These are phyloP conservation scores for Saturnispora mendoncae DNA, from an alignment of 805 yeast genomes.

Conservation along the genomic window DNA sequence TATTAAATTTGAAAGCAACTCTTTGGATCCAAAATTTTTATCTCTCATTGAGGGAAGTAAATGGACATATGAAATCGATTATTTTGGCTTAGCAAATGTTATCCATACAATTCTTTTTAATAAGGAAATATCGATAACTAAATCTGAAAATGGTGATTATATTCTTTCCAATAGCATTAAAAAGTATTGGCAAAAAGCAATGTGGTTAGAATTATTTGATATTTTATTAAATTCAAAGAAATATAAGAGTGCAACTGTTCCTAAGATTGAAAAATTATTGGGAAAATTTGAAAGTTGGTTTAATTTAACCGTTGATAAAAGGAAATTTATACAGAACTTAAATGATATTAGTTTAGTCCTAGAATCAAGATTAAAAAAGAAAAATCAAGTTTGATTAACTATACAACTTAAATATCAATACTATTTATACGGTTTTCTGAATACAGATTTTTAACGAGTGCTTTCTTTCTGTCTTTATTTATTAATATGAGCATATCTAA, in stretches of 20 bases:
- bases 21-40: slow-evolving; percentile 57
- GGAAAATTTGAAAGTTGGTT: slow-evolving; percentile 17
- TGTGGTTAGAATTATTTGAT: slow-evolving; percentile 65
- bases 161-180: slow-evolving; percentile 42
- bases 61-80: slow-evolving; percentile 79
- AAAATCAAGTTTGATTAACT: neutral
- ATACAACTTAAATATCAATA: neutral
- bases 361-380: slow-evolving; percentile 7
- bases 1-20: slow-evolving; percentile 46
- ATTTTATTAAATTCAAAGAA: slow-evolving; percentile 50
- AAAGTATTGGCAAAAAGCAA: slow-evolving; percentile 64
- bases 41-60: slow-evolving; percentile 51
- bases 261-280: slow-evolving; percentile 7
- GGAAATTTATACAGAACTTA: slow-evolving; percentile 10
- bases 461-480: no score
- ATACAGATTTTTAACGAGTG: no score
- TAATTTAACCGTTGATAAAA: slow-evolving; percentile 12
- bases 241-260: neutral
- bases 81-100: slow-evolving; percentile 70
- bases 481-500: no score
- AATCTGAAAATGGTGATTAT: slow-evolving; percentile 18
- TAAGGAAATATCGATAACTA: slow-evolving; percentile 37
- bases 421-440: no score
- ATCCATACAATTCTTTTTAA: slow-evolving; percentile 72
- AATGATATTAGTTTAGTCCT: slow-evolving; percentile 9